A percentile compares a stretch with the other conserved stretches of the same genome.
Conservation (phyloP, 2,329 filamentous ascomycete species). For the Botryotinia narcissicola region DNA sequence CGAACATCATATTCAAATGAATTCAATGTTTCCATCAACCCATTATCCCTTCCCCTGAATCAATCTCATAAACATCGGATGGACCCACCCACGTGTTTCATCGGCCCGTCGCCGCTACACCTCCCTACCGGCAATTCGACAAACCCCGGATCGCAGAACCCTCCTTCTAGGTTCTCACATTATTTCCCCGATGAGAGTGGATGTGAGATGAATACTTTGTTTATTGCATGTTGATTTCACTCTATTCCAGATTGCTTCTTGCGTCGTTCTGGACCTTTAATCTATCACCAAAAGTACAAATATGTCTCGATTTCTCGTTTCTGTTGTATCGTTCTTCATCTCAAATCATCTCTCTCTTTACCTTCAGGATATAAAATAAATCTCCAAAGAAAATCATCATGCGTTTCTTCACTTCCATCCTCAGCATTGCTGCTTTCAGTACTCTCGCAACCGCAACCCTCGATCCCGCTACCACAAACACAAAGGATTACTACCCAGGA, state of each 20-base stretch:
- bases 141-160: slow-evolving; percentile 6
- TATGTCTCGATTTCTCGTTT: not conserved
- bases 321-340: not conserved
- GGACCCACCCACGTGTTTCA: not conserved
- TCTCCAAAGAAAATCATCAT: not conserved
- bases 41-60: not conserved
- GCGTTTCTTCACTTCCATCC: slow-evolving; percentile 8
- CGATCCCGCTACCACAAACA: slow-evolving; percentile 10
- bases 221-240: too few species aligned
- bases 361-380: too few species aligned
- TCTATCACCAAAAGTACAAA: not conserved
- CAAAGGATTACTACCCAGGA: not conserved
- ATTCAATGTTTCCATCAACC: not conserved
- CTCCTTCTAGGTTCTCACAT: not conserved
- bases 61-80: not conserved
- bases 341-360: not conserved
- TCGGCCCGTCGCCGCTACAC: too few species aligned
- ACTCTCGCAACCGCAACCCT: slow-evolving; percentile 13
- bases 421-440: slow-evolving; percentile 9
- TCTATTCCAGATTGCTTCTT: not conserved
- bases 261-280: not conserved
- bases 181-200: not conserved
- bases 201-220: not conserved
- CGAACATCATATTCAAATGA: not conserved
- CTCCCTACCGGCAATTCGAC: not conserved